Evolutionary conservation across 345 rosid species (phyloP), one percentile per base, ranked within the genome.

Genomic region (Hibiscus syriacus): DNA sequence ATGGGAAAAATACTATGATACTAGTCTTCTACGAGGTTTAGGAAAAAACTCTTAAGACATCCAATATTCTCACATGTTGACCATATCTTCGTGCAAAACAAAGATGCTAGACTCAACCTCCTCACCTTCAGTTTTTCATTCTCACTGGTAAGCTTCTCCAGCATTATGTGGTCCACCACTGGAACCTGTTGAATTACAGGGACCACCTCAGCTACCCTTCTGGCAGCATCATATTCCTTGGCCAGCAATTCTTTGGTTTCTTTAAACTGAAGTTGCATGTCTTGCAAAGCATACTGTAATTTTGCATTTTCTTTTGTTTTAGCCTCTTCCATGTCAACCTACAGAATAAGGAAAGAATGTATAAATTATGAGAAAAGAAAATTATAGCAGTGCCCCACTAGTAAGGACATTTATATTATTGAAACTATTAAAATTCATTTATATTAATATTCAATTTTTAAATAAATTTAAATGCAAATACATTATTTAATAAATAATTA

Each of bases 301-400:
- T 89, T 94, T 2, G 79, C 86, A 80, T 85, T 87, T 69, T 94
- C 99, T 79, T 87, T 95, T 16, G 80, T 91, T 80, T 94, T 91
- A 65, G 96, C 80, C 78, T 91, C 99, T 85, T 94, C 99, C 60
- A 87, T 36, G 72, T 94, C 99, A 85, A 85, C 87, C 97, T 94
- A 71, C 69, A 80, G 53, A 64, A 22, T 55, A 64, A 66, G 65
- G 34, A 20, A 68, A 22, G 59, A 64, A 69, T 57, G 65, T 39
- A 67, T 19, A 45, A 9, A 36, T 25, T 5, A 52, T 22, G 30
- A 39, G 26, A 16, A 38, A 56, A 32, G 36, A 59, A 36, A 39
- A 19, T 55, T 61, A n/a, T 25, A 71, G 46, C 50, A 76, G 26
- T 23, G 29, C 1, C 41, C 10, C 30, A 61, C 11, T n/a, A 14